Evolutionary conservation across 305 asterid genomes (phyloP).

Genomic region (Fraxinus latifolia): DNA sequence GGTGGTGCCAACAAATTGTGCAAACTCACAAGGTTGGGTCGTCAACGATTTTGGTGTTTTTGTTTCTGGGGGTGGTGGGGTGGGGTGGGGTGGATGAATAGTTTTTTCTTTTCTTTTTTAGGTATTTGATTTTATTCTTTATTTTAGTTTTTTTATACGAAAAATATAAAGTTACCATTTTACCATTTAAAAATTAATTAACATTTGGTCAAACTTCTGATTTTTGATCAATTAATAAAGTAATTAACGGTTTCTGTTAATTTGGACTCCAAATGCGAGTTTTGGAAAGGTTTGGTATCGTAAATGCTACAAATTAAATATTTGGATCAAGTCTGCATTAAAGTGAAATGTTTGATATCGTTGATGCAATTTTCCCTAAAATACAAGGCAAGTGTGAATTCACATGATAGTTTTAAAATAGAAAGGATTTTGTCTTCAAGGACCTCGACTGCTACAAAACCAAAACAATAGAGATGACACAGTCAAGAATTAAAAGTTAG

Average conservation of each 20-base stretch:
- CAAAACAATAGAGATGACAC: background rate
- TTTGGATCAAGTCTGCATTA: too few species aligned
- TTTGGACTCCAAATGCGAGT: background rate
- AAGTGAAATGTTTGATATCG: background rate
- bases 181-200: background rate
- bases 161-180: too few species aligned
- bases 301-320: too few species aligned
- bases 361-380: background rate
- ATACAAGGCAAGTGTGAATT: background rate
- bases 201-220: background rate
- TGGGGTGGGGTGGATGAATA: background rate
- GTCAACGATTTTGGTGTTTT: background rate
- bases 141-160: too few species aligned
- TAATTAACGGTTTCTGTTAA: too few species aligned
- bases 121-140: background rate
- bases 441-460: background rate
- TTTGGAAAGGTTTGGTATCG: too few species aligned
- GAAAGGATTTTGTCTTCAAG: background rate
- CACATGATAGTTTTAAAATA: background rate
- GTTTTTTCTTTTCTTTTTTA: too few species aligned
- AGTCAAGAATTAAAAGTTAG: background rate
- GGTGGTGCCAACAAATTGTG: background rate
- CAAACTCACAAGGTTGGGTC: background rate
- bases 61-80: background rate
- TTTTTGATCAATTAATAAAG: too few species aligned